Evolutionary conservation across 2,329 filamentous ascomycete genomes (phyloP).

Genomic region (Neonectria neomacrospora): DNA sequence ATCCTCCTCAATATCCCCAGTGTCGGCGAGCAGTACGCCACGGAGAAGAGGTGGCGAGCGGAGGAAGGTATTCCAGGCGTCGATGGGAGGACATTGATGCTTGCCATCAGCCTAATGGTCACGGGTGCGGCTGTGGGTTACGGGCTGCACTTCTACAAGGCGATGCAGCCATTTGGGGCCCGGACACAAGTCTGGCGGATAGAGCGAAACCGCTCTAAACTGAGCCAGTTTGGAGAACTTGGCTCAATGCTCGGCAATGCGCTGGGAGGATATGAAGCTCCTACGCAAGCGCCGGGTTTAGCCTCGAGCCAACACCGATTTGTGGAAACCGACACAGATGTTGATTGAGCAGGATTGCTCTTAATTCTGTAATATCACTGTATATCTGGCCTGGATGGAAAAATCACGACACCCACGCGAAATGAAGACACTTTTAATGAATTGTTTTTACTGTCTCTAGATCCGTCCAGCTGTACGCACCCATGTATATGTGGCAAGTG

Average conservation of each 20-base stretch:
- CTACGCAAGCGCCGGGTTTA: constrained; percentile 27
- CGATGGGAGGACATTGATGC: constrained; percentile 47
- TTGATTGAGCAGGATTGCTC: constrained; percentile 43
- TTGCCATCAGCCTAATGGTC: constrained; percentile 49
- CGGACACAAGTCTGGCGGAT: constrained; percentile 56
- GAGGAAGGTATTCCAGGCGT: constrained; percentile 48
- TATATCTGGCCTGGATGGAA: constrained; percentile 30
- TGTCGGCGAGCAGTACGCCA: constrained; percentile 50
- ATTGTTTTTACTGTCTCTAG: constrained; percentile 31
- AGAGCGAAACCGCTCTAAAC: constrained; percentile 43
- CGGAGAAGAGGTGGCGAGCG: constrained; percentile 52
- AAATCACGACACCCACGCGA: constrained; percentile 12
- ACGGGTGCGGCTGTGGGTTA: constrained; percentile 54
- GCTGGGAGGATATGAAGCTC: constrained; percentile 43
- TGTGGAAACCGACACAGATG: constrained; percentile 51
- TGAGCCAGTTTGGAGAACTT: constrained; percentile 60
- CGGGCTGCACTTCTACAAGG: constrained; percentile 53
- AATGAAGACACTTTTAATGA: constrained; percentile 25
- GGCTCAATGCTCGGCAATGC: constrained; percentile 57
- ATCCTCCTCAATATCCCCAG: constrained; percentile 50
- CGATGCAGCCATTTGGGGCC: constrained; percentile 58
- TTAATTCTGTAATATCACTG: constrained; percentile 30
- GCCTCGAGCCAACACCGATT: constrained; percentile 42
- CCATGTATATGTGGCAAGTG: background rate
- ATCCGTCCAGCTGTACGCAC: constrained; percentile 19